These are phyloP conservation scores for Fomitopsis palustris DNA, from an alignment of 1,284 basidiomycete species.

Conservation along the genomic window DNA sequence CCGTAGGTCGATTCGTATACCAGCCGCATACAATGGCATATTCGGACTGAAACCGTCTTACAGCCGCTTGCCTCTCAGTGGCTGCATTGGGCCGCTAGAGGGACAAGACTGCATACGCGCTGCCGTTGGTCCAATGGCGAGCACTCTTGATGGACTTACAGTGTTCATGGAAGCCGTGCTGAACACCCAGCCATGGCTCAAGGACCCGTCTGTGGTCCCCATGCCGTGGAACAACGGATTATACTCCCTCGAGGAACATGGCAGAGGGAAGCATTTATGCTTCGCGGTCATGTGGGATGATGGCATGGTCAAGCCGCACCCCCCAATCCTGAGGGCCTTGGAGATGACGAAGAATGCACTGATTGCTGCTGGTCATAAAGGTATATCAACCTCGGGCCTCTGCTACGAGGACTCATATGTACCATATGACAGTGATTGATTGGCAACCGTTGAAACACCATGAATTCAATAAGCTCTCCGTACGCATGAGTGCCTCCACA, in stretches of 20 bases:
- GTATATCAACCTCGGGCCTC: slow-evolving; percentile 15
- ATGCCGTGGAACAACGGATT: slow-evolving; percentile 45
- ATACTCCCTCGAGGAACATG: slow-evolving; percentile 43
- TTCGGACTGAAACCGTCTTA: slow-evolving; percentile 53
- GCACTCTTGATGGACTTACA: slow-evolving; percentile 39
- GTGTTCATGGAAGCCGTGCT: slow-evolving; percentile 42
- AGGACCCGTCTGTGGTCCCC: slow-evolving; percentile 45
- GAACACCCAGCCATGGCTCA: slow-evolving; percentile 35
- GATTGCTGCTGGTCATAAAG: slow-evolving; percentile 46
- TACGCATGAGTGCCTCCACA: slow-evolving; percentile 20
- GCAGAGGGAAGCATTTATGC: slow-evolving; percentile 39
- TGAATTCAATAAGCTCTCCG: slow-evolving; percentile 44
- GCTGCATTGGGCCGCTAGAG: slow-evolving; percentile 40
- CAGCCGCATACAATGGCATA: slow-evolving; percentile 45
- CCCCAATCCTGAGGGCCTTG: slow-evolving; percentile 48
- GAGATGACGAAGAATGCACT: slow-evolving; percentile 42
- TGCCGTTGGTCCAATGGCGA: slow-evolving; percentile 52
- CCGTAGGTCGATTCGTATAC: slow-evolving; percentile 46
- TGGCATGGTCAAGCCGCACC: slow-evolving; percentile 45
- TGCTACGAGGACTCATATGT: too few species aligned
- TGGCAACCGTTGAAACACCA: slow-evolving; percentile 41
- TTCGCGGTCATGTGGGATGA: slow-evolving; percentile 47
- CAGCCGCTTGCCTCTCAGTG: slow-evolving; percentile 49
- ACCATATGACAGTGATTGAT: slow-evolving; percentile 6
- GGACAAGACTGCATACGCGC: slow-evolving; percentile 52